These are phyloP conservation scores for Fraxinus ornus DNA, from an alignment of 305 asterid species.

Conservation along the genomic window DNA sequence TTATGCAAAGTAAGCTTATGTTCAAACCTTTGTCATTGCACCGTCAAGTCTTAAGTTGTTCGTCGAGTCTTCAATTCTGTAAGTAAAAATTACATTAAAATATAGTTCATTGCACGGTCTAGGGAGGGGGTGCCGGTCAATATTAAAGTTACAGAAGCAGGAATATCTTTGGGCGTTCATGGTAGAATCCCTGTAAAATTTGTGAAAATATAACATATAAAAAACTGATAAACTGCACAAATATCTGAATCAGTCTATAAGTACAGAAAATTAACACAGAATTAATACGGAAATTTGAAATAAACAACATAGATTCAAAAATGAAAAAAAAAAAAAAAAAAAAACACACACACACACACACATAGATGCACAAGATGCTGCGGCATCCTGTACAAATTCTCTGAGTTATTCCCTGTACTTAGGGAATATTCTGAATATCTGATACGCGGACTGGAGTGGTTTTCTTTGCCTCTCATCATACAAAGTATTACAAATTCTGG, in stretches of 20 bases:
- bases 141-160: background rate
- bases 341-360: no score
- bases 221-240: constrained; percentile 29
- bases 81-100: background rate
- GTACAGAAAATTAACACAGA: no score
- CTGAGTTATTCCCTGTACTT: no score
- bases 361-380: no score
- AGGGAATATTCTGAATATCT: background rate
- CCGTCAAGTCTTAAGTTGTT: background rate
- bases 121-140: background rate
- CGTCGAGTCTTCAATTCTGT: background rate
- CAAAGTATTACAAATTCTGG: background rate
- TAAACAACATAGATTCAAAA: no score
- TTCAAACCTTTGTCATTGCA: background rate
- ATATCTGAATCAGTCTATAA: background rate
- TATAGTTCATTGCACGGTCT: background rate
- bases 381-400: no score
- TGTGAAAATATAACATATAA: constrained; percentile 21
- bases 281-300: no score
- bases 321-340: no score
- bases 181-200: constrained; percentile 9
- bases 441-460: constrained; percentile 20
- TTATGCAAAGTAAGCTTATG: background rate
- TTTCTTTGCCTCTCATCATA: background rate
- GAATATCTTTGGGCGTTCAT: background rate